These are phyloP conservation scores for Amylocystis lapponica DNA, from an alignment of 768 basidiomycete species.

Conservation along the genomic window DNA sequence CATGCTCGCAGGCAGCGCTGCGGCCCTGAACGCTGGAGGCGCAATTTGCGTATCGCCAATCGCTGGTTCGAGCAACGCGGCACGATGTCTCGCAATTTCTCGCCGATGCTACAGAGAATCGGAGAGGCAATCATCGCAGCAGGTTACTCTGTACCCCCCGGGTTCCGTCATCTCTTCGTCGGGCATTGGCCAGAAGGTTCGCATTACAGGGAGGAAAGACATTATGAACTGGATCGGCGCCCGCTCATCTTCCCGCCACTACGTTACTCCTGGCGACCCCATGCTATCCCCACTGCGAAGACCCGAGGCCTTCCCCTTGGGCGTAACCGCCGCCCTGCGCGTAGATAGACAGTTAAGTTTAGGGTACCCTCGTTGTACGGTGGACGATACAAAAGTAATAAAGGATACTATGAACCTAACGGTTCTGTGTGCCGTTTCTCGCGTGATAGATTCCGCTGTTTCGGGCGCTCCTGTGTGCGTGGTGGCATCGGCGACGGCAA, in stretches of 20 bases:
- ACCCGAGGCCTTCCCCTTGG: constrained; percentile 4
- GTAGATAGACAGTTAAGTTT: constrained; percentile 1
- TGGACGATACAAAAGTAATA: no score
- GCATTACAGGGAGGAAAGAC: background rate
- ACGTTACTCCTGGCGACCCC: background rate
- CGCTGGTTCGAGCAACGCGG: constrained; percentile 25
- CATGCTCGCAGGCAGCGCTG: constrained; percentile 2
- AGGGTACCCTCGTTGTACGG: no score
- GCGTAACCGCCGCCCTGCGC: background rate
- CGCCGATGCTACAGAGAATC: constrained; percentile 32
- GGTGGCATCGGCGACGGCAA: constrained; percentile 3
- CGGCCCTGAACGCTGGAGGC: constrained; percentile 24
- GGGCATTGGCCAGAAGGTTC: constrained; percentile 18
- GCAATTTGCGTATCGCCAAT: constrained; percentile 23
- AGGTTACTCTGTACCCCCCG: constrained; percentile 36
- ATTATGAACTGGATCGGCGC: constrained; percentile 1
- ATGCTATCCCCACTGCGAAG: background rate
- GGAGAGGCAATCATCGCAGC: constrained; percentile 32
- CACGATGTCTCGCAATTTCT: constrained; percentile 20
- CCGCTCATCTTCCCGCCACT: constrained; percentile 9
- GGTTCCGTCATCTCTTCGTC: constrained; percentile 34
- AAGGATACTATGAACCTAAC: no score
- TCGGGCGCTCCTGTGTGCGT: no score
- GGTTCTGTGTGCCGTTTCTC: no score
- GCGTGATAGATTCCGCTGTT: no score